Conservation (phyloP, 2,329 filamentous ascomycete species). For the Geosmithia flava region DNA sequence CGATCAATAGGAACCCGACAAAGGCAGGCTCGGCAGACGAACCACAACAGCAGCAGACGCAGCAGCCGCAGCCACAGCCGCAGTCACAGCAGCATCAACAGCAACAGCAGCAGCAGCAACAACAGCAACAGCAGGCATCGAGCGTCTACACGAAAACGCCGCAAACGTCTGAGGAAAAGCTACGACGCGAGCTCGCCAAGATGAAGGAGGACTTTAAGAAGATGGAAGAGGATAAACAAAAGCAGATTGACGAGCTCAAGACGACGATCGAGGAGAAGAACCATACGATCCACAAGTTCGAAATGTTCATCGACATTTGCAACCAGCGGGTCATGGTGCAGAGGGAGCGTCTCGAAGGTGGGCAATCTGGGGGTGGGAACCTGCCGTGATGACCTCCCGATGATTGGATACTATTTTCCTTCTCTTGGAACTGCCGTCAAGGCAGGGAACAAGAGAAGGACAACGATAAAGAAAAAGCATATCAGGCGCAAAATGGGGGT, state of each 20-base stretch:
- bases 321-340: conserved; percentile 55
- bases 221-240: conserved; percentile 40
- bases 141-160: conserved; percentile 56
- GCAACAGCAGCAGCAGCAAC: conserved; percentile 7
- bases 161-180: conserved; percentile 48
- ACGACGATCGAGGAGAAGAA: conserved; percentile 51
- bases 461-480: not conserved
- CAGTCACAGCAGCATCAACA: conserved; percentile 15
- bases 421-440: no score
- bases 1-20: conserved; percentile 52
- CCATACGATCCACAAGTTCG: conserved; percentile 48
- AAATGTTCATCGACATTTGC: conserved; percentile 60
- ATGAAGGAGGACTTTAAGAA: conserved; percentile 43
- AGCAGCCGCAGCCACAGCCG: not conserved
- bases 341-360: conserved; percentile 32
- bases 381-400: not conserved
- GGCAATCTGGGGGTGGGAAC: not conserved
- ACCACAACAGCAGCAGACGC: conserved; percentile 25
- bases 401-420: not conserved
- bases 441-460: no score
- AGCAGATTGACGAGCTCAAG: conserved; percentile 46
- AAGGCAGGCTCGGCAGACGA: conserved; percentile 48
- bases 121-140: conserved; percentile 1
- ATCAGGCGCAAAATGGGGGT: not conserved
- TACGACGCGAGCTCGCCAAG: conserved; percentile 47